Evolutionary conservation across 1,284 basidiomycete genomes (phyloP).

Genomic region (Chondrostereum purpureum): DNA sequence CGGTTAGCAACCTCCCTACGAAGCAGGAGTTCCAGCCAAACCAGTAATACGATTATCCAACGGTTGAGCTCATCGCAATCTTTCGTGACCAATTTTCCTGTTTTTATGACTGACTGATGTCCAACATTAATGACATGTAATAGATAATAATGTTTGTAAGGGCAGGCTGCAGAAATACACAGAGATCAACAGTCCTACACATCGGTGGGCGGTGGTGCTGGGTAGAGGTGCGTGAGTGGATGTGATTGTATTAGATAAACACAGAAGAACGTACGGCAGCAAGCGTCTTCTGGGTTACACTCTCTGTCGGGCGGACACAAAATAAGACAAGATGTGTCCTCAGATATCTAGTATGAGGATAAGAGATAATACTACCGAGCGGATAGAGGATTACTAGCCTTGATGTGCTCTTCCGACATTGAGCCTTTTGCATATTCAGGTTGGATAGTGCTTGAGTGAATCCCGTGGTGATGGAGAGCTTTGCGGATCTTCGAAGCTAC

Average conservation of each 20-base stretch:
- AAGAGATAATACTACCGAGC: conserved; percentile 4
- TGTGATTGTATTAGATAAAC: background rate
- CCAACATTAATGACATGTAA: conserved; percentile 14
- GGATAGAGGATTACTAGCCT: conserved; percentile 22
- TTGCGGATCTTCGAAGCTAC: conserved; percentile 82
- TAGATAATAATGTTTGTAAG: too few relatives aligned
- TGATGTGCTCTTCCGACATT: conserved; percentile 38
- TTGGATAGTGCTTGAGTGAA: conserved; percentile 91
- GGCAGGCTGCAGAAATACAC: too few relatives aligned
- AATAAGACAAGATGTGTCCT: conserved; percentile 43
- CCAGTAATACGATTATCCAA: conserved; percentile 48
- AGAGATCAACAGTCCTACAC: conserved; percentile 28
- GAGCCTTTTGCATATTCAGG: conserved; percentile 57
- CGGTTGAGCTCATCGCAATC: conserved; percentile 53
- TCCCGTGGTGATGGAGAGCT: conserved; percentile 83
- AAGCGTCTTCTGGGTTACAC: conserved; percentile 65
- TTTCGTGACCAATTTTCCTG: conserved; percentile 68
- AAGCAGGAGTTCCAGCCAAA: conserved; percentile 40
- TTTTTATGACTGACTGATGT: conserved; percentile 44
- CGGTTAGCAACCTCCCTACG: conserved; percentile 54
- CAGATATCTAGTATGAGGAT: conserved; percentile 25
- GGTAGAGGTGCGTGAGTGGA: conserved; percentile 6
- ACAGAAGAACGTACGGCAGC: conserved; percentile 62
- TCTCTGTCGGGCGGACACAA: conserved; percentile 56
- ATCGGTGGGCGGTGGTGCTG: conserved; percentile 42